These are phyloP conservation scores for Orychophragmus violaceus DNA, from an alignment of 345 rosid genomes.

Conservation along the genomic window DNA sequence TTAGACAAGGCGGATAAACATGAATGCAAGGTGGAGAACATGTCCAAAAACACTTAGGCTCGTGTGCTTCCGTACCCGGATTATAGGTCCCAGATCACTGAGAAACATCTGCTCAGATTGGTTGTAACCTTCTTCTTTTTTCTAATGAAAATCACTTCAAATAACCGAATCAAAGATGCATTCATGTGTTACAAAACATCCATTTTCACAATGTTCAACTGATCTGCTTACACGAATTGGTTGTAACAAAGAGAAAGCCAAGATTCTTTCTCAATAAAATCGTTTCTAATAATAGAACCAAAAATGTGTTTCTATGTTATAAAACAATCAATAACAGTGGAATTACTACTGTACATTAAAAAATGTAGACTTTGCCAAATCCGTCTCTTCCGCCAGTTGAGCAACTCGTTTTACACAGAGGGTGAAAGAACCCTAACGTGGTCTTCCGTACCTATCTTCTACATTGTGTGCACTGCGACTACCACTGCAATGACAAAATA, in stretches of 20 bases:
- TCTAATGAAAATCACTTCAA: not conserved
- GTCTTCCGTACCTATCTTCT: constrained; percentile 1
- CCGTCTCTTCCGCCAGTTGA: not conserved
- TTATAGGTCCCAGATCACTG: not conserved
- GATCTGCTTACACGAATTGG: not conserved
- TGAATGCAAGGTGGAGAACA: constrained; percentile 26
- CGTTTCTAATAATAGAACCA: not conserved
- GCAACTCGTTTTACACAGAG: not conserved
- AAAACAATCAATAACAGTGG: constrained; percentile 13
- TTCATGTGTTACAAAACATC: constrained; percentile 5
- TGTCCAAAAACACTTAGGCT: constrained; percentile 27
- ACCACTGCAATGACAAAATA: constrained; percentile 21
- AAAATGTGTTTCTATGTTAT: constrained; percentile 8
- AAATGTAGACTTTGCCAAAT: not conserved
- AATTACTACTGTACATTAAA: constrained; percentile 25
- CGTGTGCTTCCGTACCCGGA: not conserved
- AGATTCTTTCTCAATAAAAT: not conserved
- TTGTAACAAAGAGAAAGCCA: not conserved
- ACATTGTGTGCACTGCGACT: constrained; percentile 23
- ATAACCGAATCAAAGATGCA: not conserved
- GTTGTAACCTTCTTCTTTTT: not conserved
- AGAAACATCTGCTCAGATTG: not conserved
- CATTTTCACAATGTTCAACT: not conserved
- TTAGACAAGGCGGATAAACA: constrained; percentile 32
- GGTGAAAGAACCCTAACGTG: not conserved